These are phyloP conservation scores for Claviceps maximensis DNA, from an alignment of 2,329 filamentous ascomycete species.

Conservation along the genomic window DNA sequence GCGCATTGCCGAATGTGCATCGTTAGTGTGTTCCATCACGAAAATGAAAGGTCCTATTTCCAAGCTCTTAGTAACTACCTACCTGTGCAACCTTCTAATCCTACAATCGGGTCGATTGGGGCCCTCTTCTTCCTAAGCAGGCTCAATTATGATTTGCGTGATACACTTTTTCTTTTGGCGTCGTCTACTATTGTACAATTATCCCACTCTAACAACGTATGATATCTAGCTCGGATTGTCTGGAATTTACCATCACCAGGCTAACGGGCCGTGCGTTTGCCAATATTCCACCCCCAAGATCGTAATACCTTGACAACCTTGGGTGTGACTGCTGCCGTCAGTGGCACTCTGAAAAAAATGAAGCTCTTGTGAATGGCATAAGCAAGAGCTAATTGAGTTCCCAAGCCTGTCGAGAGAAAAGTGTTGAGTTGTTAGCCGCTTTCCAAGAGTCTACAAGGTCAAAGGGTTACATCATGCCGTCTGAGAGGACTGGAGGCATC, in stretches of 20 bases:
- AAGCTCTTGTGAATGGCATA: conserved; percentile 98
- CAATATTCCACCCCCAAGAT: conserved; percentile 89
- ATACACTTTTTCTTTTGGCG: background rate
- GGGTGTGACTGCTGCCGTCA: conserved; percentile 80
- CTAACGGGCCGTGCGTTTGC: conserved; percentile 42
- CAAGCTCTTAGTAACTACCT: background rate
- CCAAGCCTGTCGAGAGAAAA: conserved; percentile 34
- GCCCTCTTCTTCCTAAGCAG: background rate
- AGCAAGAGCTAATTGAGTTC: conserved; percentile 78
- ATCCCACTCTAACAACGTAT: background rate
- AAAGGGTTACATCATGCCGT: background rate
- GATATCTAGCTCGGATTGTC: background rate
- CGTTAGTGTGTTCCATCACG: no score
- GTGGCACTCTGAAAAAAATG: conserved; percentile 87
- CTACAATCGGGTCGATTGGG: background rate
- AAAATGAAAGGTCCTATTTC: background rate
- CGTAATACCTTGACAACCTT: conserved; percentile 86
- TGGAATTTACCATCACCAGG: background rate
- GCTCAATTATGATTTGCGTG: background rate
- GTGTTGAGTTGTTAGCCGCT: conserved; percentile 10
- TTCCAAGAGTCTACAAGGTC: no score
- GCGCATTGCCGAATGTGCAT: no score
- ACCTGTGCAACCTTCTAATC: background rate
- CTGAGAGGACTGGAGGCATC: background rate
- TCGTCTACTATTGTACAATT: background rate